Percentiles rank a stretch among this genome's conserved stretches.
Conservation (phyloP, 305 asterid species). For the Ajuga reptans region DNA sequence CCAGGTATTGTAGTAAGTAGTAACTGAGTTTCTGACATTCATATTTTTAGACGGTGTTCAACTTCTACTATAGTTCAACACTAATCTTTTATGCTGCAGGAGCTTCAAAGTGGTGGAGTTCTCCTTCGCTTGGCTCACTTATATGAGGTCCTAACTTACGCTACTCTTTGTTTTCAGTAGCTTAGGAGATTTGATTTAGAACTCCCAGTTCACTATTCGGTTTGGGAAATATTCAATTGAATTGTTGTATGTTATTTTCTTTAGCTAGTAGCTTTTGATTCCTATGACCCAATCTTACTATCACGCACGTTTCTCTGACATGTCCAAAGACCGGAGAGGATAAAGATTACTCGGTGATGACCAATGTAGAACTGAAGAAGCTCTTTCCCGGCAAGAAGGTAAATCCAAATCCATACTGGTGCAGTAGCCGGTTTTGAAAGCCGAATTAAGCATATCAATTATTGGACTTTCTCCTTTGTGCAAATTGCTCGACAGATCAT, state of each 20-base stretch:
- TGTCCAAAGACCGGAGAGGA: constrained; percentile 58
- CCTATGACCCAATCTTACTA: background rate
- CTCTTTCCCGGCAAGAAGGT: constrained; percentile 54
- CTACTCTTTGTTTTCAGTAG: background rate
- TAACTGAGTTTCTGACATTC: background rate
- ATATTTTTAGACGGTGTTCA: background rate
- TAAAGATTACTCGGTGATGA: constrained; percentile 44
- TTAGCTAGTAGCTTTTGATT: background rate
- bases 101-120: constrained; percentile 57
- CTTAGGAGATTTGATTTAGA: background rate
- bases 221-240: background rate
- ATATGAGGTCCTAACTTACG: constrained; percentile 54
- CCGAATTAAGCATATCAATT: background rate
- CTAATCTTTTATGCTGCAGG: constrained; percentile 37
- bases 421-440: background rate
- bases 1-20: constrained; percentile 38
- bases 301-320: constrained; percentile 7
- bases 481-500: constrained; percentile 32
- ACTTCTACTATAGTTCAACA: background rate
- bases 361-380: constrained; percentile 61
- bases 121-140: constrained; percentile 89
- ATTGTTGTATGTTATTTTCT: background rate
- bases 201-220: background rate
- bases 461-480: background rate
- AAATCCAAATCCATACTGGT: constrained; percentile 7